Evolutionary conservation across 306 rosid species (phyloP).

Genomic region (Dryas drummondii): DNA sequence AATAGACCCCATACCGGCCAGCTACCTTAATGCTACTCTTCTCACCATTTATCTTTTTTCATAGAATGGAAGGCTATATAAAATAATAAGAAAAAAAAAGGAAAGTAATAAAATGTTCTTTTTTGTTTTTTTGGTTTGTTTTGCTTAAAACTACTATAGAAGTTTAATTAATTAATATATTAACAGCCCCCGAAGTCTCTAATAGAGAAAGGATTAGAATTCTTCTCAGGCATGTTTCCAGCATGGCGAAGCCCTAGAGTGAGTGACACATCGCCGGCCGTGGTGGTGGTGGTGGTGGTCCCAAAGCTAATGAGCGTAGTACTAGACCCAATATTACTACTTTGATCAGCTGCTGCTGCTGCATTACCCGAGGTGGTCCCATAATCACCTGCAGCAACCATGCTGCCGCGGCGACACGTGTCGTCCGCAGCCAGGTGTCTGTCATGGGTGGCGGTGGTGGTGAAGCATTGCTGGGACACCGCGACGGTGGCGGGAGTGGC

Average conservation of each 20-base stretch:
- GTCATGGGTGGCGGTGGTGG: conserved; percentile 1
- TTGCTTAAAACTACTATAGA: conserved; percentile 14
- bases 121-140: conserved; percentile 11
- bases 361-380: conserved; percentile 60
- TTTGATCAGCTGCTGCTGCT: conserved; percentile 17
- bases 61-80: conserved; percentile 24
- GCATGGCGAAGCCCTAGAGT: conserved; percentile 96
- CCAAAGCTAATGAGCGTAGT: conserved; percentile 73
- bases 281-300: conserved; percentile 53
- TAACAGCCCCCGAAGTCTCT: conserved; percentile 78
- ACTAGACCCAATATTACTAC: conserved; percentile 49
- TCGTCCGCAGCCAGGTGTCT: conserved; percentile 34
- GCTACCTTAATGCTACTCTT: conserved; percentile 34
- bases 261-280: conserved; percentile 88
- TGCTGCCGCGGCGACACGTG: conserved; percentile 63
- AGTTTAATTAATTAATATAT: background rate
- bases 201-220: conserved; percentile 60
- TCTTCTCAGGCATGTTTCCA: conserved; percentile 62
- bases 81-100: conserved; percentile 10
- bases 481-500: conserved; percentile 26
- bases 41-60: conserved; percentile 34
- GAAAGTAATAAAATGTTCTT: conserved; percentile 27
- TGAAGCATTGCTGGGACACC: conserved; percentile 47
- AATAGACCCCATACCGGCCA: conserved; percentile 36
- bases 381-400: conserved; percentile 41